Base-by-base conservation (phyloP, 345 rosid genomes). In the Raphanus raphanistrum region DNA sequence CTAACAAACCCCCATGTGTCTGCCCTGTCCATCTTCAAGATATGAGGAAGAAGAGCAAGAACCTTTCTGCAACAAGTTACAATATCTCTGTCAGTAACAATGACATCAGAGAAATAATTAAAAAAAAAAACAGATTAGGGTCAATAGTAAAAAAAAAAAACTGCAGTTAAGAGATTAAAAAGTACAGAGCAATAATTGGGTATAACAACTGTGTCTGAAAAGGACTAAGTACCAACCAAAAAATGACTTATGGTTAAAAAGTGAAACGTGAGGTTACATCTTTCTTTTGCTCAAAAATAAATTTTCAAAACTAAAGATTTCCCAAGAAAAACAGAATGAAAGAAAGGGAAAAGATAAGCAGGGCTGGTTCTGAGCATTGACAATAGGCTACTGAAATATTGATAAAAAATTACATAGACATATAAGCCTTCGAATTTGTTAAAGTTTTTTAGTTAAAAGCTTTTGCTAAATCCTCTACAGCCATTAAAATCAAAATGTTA, bases 1-100 rank as follows among this genome's bases (percentile, higher is more conserved):
- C 97, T 94, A 57, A 94, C 94, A 84, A 90, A 92, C 58, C 98
- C 98, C 15, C 94, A 90, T 28, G 92, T 92, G 75, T 92, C 98
- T 52, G 87, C 85, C 70, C 98, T 83, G 85, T 92, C 98, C 94
- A 92, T 94, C 82, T 84, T 80, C 75, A 70, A 79, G 79, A 68
- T 28, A 68, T 21, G 52, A 5, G 6, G 11, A 62, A 41, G 58
- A 52, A 69, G 48, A 69, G 65, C 64, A 29, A 63, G 16, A 57
- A 64, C 61, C 11, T 57, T 54, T 35, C 82, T 79, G 78, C 78
- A 68, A 48, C 21, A 2, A 72, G 68, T 68, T 29, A 58, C 21
- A 63, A 68, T 60, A 50, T 1, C 32, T 35, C 2, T 33, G 63
- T 73, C 32, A 79, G 70, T 60, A 31, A 33, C 1, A 72, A 45